Percentiles rank a stretch among this genome's conserved stretches.
phyloP scores from a whole-genome alignment of 2,329 filamentous ascomycete genomes.

The Talaromyces sp. region DNA sequence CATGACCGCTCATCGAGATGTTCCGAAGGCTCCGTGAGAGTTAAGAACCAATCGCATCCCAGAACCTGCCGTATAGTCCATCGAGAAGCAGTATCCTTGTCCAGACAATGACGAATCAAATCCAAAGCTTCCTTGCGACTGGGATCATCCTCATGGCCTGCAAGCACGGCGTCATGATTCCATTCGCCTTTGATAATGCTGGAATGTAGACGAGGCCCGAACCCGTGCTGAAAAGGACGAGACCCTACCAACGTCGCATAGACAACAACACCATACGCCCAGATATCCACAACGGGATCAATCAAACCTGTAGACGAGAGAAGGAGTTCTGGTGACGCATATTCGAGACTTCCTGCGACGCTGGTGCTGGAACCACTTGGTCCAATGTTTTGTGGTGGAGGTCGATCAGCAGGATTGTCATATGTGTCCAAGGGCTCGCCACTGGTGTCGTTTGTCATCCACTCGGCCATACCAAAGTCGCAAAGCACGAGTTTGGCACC shows the following conservation, averaged over 20 bases:
- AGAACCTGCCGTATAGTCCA: constrained; percentile 60
- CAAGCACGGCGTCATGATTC: constrained; percentile 53
- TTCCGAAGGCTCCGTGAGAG: constrained; percentile 35
- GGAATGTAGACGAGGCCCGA: constrained; percentile 58
- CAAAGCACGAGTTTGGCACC: constrained; percentile 62
- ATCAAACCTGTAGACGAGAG: constrained; percentile 41
- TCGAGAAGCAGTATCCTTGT: constrained; percentile 55
- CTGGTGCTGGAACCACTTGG: constrained; percentile 58
- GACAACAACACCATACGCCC: constrained; percentile 65
- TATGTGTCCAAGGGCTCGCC: constrained; percentile 52
- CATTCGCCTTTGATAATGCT: constrained; percentile 62
- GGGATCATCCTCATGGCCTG: constrained; percentile 36
- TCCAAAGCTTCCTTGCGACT: constrained; percentile 51
- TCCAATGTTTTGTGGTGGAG: constrained; percentile 52
- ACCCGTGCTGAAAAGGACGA: constrained; percentile 61
- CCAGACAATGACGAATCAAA: constrained; percentile 60
- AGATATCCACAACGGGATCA: constrained; percentile 60
- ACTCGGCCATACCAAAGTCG: constrained; percentile 70
- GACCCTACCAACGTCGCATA: constrained; percentile 61
- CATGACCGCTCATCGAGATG: constrained; percentile 32
- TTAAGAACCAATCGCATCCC: constrained; percentile 55
- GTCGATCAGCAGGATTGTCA: constrained; percentile 46
- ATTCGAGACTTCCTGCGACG: constrained; percentile 60
- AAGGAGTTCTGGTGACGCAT: constrained; percentile 51
- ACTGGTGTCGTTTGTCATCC: constrained; percentile 58